A percentile compares a stretch with the other conserved stretches of the same genome.
Evolutionary conservation across 2,329 filamentous ascomycete genomes (phyloP).

Genomic region (Diaporthe citrichinensis): DNA sequence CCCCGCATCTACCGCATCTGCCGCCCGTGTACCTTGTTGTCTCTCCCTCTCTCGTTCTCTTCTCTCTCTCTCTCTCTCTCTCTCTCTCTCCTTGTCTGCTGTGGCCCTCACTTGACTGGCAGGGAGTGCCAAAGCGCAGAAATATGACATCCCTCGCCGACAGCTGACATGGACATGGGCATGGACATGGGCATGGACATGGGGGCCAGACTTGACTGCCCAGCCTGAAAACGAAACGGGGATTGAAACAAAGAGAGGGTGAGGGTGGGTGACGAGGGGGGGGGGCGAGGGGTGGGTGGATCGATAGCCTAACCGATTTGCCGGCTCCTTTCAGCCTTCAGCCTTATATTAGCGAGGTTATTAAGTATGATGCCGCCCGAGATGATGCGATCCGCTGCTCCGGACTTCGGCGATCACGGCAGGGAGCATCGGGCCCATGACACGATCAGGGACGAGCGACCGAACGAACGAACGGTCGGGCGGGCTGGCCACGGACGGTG

Average conservation of each 20-base stretch:
- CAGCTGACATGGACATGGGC: not conserved
- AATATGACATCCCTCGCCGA: not conserved
- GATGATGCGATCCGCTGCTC: constrained; percentile 25
- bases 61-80: not conserved
- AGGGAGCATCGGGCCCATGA: not conserved
- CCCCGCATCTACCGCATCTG: constrained; percentile 5
- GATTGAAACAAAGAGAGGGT: constrained; percentile 16
- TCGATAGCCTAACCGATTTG: constrained; percentile 22
- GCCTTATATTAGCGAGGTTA: constrained; percentile 30
- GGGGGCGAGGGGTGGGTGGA: not conserved
- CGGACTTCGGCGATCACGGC: constrained; percentile 18
- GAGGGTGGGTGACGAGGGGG: not conserved
- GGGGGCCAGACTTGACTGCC: not conserved
- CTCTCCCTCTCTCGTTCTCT: not conserved
- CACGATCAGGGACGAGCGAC: not conserved
- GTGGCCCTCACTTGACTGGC: not conserved
- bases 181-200: not conserved
- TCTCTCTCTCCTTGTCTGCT: not conserved
- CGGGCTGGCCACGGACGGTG: not conserved
- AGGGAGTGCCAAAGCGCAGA: not conserved
- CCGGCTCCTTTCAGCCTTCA: constrained; percentile 27
- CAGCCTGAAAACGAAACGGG: constrained; percentile 26
- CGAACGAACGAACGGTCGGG: not conserved
- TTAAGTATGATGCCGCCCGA: not conserved
- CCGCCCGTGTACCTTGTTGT: not conserved